These are phyloP conservation scores for Pelargonium citronellum DNA, from an alignment of 441 rosid species.

Conservation along the genomic window DNA sequence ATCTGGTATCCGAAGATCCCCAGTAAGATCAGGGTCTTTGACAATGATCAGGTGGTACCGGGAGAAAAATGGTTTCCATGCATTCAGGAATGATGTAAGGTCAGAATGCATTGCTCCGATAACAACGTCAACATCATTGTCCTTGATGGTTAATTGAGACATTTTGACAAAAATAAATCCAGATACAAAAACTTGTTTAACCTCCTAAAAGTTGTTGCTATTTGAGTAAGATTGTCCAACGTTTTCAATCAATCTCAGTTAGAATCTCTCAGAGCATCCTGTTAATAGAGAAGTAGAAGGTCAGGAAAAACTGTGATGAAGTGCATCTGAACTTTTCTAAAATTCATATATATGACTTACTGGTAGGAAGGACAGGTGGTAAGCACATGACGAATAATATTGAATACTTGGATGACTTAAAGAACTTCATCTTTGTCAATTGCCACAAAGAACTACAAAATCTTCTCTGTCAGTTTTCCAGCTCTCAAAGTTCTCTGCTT, in stretches of 20 bases:
- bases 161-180: constrained; percentile 30
- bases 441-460: constrained; percentile 55
- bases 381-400: constrained; percentile 39
- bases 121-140: constrained; percentile 79
- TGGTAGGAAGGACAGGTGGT: constrained; percentile 78
- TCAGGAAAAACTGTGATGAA: not conserved
- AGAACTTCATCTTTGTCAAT: constrained; percentile 70
- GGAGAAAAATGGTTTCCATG: constrained; percentile 70
- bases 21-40: constrained; percentile 84
- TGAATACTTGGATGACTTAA: constrained; percentile 45
- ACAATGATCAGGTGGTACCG: constrained; percentile 77
- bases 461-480: constrained; percentile 75
- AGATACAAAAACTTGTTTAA: constrained; percentile 15
- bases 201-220: not conserved
- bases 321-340: not conserved
- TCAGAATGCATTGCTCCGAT: constrained; percentile 77
- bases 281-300: constrained; percentile 17
- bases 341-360: constrained; percentile 40
- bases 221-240: not conserved
- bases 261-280: constrained; percentile 70
- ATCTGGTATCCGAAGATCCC: constrained; percentile 69
- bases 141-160: constrained; percentile 48
- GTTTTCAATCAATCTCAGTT: constrained; percentile 18
- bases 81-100: constrained; percentile 58
- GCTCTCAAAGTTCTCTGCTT: constrained; percentile 67